These are phyloP conservation scores for Pyracantha coccinea DNA, from an alignment of 331 rosid genomes.

Conservation along the genomic window DNA sequence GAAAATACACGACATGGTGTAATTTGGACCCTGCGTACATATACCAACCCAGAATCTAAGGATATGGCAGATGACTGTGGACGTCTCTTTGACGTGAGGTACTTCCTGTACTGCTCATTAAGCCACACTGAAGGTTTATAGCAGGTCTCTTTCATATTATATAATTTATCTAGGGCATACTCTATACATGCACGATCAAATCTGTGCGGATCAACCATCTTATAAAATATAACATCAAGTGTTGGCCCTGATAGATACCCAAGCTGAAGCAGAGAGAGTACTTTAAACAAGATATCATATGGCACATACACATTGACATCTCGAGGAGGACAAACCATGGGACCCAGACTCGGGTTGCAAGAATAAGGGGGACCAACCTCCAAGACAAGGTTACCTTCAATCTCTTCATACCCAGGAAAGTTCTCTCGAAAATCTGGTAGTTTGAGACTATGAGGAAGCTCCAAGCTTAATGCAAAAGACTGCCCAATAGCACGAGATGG, in stretches of 20 bases:
- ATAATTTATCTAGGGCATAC: constrained; percentile 42
- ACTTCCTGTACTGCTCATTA: constrained; percentile 27
- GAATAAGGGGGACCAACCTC: constrained; percentile 39
- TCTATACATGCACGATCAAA: constrained; percentile 24
- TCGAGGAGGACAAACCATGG: constrained; percentile 55
- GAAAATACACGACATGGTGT: constrained; percentile 57
- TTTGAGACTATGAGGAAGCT: constrained; percentile 30
- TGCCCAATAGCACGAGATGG: constrained; percentile 48
- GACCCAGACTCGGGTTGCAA: constrained; percentile 32
- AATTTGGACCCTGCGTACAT: constrained; percentile 62
- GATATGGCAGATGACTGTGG: constrained; percentile 35
- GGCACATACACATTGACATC: constrained; percentile 55
- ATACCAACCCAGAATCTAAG: constrained; percentile 55
- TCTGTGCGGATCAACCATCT: constrained; percentile 40
- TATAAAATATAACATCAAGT: constrained; percentile 37
- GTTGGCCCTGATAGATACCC: constrained; percentile 58
- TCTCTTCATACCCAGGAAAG: constrained; percentile 50
- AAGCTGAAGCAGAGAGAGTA: constrained; percentile 50
- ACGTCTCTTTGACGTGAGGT: constrained; percentile 13
- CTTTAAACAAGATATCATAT: constrained; percentile 48
- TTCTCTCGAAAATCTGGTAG: constrained; percentile 49
- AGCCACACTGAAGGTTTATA: constrained; percentile 65
- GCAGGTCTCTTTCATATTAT: constrained; percentile 39
- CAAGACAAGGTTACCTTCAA: constrained; percentile 22
- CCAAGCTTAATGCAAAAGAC: constrained; percentile 59